Conservation (phyloP, 176 grass and related monocot species). For the Hordeum marinum region DNA sequence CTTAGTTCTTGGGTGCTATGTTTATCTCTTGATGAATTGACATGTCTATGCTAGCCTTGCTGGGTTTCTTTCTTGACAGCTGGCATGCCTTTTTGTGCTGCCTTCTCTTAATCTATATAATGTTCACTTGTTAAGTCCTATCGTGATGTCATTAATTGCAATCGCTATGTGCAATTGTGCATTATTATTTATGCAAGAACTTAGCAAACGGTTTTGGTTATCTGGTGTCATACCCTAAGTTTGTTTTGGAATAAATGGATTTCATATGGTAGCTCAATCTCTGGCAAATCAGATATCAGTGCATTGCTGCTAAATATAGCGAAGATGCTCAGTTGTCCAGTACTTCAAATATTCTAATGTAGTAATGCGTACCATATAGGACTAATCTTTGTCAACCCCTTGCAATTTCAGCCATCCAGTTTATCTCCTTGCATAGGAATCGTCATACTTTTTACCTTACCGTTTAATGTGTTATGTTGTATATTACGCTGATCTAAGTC, state of each 20-base stretch:
- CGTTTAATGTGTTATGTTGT: background rate
- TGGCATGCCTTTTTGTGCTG: background rate
- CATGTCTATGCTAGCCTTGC: background rate
- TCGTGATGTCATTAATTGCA: background rate
- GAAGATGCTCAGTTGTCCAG: background rate
- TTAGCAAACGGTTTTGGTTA: background rate
- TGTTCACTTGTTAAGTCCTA: background rate
- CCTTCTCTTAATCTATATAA: background rate
- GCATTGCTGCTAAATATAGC: background rate
- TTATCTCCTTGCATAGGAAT: background rate
- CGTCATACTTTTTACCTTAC: background rate
- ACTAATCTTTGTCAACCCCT: background rate
- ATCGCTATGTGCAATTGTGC: background rate
- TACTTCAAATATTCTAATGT: background rate
- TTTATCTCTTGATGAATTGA: background rate
- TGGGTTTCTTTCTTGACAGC: background rate
- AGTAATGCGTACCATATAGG: background rate
- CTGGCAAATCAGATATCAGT: background rate
- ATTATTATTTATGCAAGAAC: background rate
- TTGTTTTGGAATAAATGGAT: background rate
- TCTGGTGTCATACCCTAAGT: background rate
- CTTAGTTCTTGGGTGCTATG: background rate
- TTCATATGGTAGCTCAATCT: background rate
- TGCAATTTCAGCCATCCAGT: background rate
- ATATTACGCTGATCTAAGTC: background rate